phyloP scores from a whole-genome alignment of 1,284 basidiomycete genomes.

The Marasmius oreades region DNA sequence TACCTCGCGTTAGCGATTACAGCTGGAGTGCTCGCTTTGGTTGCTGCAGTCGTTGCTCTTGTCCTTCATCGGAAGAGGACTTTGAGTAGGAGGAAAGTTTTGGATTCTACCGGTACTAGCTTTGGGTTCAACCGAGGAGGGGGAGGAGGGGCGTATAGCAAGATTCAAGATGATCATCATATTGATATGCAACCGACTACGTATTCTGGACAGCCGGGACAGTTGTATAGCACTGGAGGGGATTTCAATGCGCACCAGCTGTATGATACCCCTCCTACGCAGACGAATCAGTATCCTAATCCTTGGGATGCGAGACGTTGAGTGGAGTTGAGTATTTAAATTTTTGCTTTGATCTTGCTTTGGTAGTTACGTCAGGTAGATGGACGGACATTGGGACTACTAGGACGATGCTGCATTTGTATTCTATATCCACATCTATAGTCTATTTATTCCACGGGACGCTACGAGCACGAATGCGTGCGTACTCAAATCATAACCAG shows the following conservation, averaged over 20 bases:
- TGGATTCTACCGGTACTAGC: background rate
- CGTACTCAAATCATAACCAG: too few relatives aligned
- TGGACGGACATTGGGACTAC: too few relatives aligned
- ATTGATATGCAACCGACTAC: background rate
- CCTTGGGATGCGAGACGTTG: constrained; percentile 1
- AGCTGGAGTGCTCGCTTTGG: constrained; percentile 10
- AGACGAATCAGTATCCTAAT: background rate
- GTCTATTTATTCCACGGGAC: too few relatives aligned
- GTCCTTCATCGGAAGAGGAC: constrained; percentile 7
- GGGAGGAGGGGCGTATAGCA: background rate
- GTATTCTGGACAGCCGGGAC: background rate
- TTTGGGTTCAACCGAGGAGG: background rate
- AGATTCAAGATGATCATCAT: background rate
- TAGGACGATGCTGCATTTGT: too few relatives aligned
- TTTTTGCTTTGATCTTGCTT: too few relatives aligned
- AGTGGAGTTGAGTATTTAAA: too few relatives aligned
- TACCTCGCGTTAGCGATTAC: constrained; percentile 13
- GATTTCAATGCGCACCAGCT: background rate
- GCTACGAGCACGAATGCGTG: too few relatives aligned
- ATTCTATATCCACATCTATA: too few relatives aligned
- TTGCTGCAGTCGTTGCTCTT: constrained; percentile 10
- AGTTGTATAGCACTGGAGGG: background rate
- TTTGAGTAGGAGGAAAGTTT: background rate
- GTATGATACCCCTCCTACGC: background rate
- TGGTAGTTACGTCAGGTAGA: too few relatives aligned